Base-by-base conservation (phyloP, 2,329 filamentous ascomycete species). In the Colletotrichum spaethianum region DNA sequence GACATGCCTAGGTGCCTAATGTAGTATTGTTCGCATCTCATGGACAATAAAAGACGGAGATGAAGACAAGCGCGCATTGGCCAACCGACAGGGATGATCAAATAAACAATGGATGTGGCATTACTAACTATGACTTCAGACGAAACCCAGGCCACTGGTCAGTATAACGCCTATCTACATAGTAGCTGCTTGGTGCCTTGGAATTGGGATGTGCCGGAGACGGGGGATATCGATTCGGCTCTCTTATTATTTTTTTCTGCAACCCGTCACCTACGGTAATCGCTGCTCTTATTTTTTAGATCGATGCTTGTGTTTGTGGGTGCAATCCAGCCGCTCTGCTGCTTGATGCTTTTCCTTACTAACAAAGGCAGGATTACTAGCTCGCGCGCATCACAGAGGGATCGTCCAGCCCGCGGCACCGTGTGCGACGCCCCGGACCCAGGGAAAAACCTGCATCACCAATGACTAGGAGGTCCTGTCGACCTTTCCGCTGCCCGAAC, bases 121-220 rank as follows among this genome's bases (percentile, higher is more conserved):
- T 44, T 33, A 44, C 26, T 33, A 70, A 42, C 46, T 48, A 42
- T 67, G 48, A 61, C 56, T 62, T 71, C 63, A 62, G 68, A 71
- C 63, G 33, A 67, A 71, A 38, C 50, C 20, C 16, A 14, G 68
- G n/a, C 56, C 33, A 48, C 42, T 23, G 20, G 53, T 53, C 42
- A 31, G n/a, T 40, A 52, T n/a, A n/a, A n/a, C n/a, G n/a, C n/a
- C n/a, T n/a, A n/a, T n/a, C n/a, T n/a, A n/a, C n/a, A n/a, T n/a
- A n/a, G n/a, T n/a, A n/a, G n/a, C n/a, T n/a, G n/a, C n/a, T n/a
- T n/a, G n/a, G n/a, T n/a, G n/a, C n/a, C n/a, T n/a, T n/a, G n/a
- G n/a, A n/a, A n/a, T n/a, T n/a, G n/a, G n/a, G n/a, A n/a, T n/a
- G n/a, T n/a, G n/a, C n/a, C n/a, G n/a, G n/a, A n/a, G n/a, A n/a